These are phyloP conservation scores for Arthrobotrys entomopaga DNA, from an alignment of 2,329 filamentous ascomycete genomes.

Conservation along the genomic window DNA sequence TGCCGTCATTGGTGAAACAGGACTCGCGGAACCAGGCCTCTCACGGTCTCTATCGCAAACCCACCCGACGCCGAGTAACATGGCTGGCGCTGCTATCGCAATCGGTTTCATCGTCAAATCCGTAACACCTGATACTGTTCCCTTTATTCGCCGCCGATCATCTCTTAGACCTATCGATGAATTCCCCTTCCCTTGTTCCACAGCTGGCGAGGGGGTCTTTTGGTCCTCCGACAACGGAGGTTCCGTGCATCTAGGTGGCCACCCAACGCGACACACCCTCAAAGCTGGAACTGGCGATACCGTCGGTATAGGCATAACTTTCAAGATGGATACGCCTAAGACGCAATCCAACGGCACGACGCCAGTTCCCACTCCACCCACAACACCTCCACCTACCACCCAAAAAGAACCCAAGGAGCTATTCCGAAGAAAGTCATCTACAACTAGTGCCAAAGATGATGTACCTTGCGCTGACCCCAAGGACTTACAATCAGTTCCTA, in stretches of 20 bases:
- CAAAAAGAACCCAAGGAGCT: conserved; percentile 50
- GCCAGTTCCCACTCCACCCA: conserved; percentile 48
- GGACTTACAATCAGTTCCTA: conserved; percentile 27
- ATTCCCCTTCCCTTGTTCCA: conserved; percentile 50
- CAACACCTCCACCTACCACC: conserved; percentile 30
- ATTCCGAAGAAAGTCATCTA: conserved; percentile 44
- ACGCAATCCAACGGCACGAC: conserved; percentile 33
- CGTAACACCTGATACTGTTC: conserved; percentile 51
- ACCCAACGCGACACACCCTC: conserved; percentile 30
- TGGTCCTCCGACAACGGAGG: conserved; percentile 49
- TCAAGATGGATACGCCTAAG: conserved; percentile 31
- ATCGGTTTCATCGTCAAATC: conserved; percentile 53
- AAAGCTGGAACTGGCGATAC: conserved; percentile 45
- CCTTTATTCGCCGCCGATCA: conserved; percentile 48
- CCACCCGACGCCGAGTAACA: conserved; percentile 26
- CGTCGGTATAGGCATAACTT: conserved; percentile 45
- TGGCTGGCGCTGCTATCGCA: conserved; percentile 36
- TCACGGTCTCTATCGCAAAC: conserved; percentile 51
- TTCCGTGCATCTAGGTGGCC: conserved; percentile 31
- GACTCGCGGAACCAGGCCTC: conserved; percentile 42
- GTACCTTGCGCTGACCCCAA: conserved; percentile 45
- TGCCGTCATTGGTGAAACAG: conserved; percentile 17
- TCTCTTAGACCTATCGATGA: conserved; percentile 50
- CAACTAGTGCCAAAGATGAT: conserved; percentile 37
- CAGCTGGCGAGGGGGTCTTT: conserved; percentile 39